A percentile compares a stretch with the other conserved stretches of the same genome.
These are phyloP conservation scores for Hansenula lynferdii DNA, from an alignment of 1,139 yeast species.

Conservation along the genomic window DNA sequence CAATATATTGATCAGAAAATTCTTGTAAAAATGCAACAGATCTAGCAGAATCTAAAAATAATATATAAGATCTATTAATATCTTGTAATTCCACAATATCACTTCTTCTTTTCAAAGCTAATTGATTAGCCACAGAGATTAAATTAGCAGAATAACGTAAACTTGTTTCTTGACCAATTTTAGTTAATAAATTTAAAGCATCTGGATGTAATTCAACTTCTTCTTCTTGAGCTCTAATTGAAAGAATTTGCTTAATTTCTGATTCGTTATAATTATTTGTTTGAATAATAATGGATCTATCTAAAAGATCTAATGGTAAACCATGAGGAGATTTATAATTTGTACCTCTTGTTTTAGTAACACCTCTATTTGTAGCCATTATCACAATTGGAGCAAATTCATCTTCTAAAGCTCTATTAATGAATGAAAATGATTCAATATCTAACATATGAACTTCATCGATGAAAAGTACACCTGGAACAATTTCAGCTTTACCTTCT, in stretches of 20 bases:
- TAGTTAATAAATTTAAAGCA: conserved; percentile 85
- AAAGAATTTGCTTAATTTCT: conserved; percentile 80
- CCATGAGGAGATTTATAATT: conserved; percentile 96
- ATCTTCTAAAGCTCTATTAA: conserved; percentile 95
- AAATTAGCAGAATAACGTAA: conserved; percentile 91
- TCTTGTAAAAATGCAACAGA: conserved; percentile 79
- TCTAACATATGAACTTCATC: conserved; percentile 99
- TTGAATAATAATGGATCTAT: conserved; percentile 89
- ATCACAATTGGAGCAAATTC: conserved; percentile 96
- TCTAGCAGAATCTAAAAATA: conserved; percentile 85
- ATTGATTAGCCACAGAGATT: conserved; percentile 83
- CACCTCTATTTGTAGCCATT: conserved; percentile 98
- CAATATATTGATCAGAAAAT: conserved; percentile 62
- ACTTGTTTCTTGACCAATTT: conserved; percentile 89
- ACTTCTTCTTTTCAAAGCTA: conserved; percentile 77
- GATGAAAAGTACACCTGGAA: conserved; percentile 97
- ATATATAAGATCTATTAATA: conserved; percentile 79
- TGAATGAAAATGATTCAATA: conserved; percentile 92
- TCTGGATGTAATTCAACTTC: conserved; percentile 83
- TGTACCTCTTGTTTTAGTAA: conserved; percentile 89
- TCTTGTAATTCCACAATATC: conserved; percentile 70
- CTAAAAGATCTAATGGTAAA: conserved; percentile 88
- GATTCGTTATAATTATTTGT: conserved; percentile 73
- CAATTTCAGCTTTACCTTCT: conserved; percentile 97
- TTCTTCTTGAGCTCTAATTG: conserved; percentile 94